A percentile compares a stretch with the other conserved stretches of the same genome.
Evolutionary conservation across 2,329 filamentous ascomycete genomes (phyloP).

Genomic region (Monosporascus ibericus): DNA sequence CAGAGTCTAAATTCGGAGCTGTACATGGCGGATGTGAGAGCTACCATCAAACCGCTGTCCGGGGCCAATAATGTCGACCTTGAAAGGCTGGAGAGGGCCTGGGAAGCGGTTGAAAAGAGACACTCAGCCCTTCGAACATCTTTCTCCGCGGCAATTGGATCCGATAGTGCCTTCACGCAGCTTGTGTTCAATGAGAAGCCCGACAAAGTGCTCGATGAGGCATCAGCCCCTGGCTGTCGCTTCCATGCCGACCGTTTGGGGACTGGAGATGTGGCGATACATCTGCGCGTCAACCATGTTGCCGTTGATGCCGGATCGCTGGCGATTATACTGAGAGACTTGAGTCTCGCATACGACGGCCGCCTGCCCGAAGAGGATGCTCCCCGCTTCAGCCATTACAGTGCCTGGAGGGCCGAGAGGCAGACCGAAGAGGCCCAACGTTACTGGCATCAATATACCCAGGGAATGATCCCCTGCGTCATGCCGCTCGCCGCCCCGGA

Average conservation of each 20-base stretch:
- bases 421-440: background rate
- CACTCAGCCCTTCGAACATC: background rate
- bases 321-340: background rate
- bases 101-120: background rate
- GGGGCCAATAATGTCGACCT: background rate
- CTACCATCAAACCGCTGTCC: background rate
- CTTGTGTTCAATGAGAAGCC: background rate
- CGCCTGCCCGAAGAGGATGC: background rate
- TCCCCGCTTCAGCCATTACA: background rate
- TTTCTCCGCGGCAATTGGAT: background rate
- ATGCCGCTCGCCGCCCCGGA: background rate
- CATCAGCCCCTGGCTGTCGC: background rate
- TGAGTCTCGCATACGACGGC: background rate
- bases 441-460: background rate
- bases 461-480: background rate
- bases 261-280: background rate
- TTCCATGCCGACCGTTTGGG: background rate
- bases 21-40: background rate
- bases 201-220: background rate
- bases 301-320: background rate
- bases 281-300: background rate
- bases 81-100: background rate
- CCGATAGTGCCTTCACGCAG: background rate
- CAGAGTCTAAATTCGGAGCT: background rate
- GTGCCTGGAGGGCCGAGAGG: background rate